Evolutionary conservation across 2,329 filamentous ascomycete genomes (phyloP).

Genomic region (Pseudogymnoascus sp.): DNA sequence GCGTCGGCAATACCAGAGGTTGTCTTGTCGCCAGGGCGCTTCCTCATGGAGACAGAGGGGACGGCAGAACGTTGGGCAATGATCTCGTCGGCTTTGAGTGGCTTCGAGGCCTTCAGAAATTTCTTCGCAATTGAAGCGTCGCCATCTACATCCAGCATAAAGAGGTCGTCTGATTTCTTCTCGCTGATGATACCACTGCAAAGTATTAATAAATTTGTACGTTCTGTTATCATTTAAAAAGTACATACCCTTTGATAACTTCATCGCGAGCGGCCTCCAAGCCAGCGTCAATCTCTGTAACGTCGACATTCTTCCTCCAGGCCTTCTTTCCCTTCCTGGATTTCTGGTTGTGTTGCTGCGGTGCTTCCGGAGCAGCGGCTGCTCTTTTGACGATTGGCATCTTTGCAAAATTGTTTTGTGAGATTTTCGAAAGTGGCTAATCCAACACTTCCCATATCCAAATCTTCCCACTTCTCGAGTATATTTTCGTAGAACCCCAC

Average conservation of each 20-base stretch:
- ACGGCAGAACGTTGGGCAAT: constrained; percentile 76
- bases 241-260: constrained; percentile 72
- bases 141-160: constrained; percentile 70
- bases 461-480: background rate
- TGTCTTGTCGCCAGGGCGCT: constrained; percentile 58
- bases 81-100: constrained; percentile 85
- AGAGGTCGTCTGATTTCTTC: constrained; percentile 74
- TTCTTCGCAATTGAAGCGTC: constrained; percentile 58
- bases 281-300: constrained; percentile 75
- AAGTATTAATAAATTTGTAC: constrained; percentile 12
- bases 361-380: constrained; percentile 48
- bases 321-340: constrained; percentile 98
- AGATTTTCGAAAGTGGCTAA: constrained; percentile 5
- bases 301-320: constrained; percentile 96
- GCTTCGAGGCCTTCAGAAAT: constrained; percentile 62
- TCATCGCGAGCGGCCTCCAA: constrained; percentile 79
- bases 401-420: constrained; percentile 8
- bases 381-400: constrained; percentile 28
- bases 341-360: constrained; percentile 75
- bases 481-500: constrained; percentile 8
- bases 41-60: constrained; percentile 68
- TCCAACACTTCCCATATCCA: constrained; percentile 9
- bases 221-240: background rate
- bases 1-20: constrained; percentile 62
- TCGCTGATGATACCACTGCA: constrained; percentile 76